Percentiles rank a stretch among this genome's conserved stretches.
Evolutionary conservation across 2,329 filamentous ascomycete genomes (phyloP).

Genomic region (Sporothrix variecibatus): DNA sequence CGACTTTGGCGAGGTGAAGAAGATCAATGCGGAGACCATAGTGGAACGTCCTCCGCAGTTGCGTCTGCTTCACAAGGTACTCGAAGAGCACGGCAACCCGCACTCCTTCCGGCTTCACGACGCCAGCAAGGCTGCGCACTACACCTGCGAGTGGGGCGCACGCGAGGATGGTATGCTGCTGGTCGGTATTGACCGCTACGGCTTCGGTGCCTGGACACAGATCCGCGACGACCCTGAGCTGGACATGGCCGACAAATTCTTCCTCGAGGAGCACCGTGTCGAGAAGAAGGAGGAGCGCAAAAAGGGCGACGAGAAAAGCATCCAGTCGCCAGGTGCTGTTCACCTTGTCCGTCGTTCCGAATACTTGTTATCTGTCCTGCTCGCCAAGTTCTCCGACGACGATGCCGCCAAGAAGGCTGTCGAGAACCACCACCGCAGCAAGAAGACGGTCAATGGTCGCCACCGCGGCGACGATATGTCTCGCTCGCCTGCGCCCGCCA

Average conservation of each 20-base stretch:
- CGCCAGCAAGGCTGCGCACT: conserved; percentile 88
- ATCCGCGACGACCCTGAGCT: conserved; percentile 91
- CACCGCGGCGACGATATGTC: conserved; percentile 57
- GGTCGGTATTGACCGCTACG: conserved; percentile 87
- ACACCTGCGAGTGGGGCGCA: conserved; percentile 88
- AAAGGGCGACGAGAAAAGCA: conserved; percentile 74
- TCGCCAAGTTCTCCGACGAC: conserved; percentile 79
- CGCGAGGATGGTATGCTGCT: conserved; percentile 97
- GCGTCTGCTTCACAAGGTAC: conserved; percentile 75
- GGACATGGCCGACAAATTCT: conserved; percentile 85
- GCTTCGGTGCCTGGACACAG: conserved; percentile 92
- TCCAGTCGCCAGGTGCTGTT: conserved; percentile 94
- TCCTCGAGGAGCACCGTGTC: conserved; percentile 95
- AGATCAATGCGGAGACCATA: conserved; percentile 93
- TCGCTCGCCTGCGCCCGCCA: conserved; percentile 66
- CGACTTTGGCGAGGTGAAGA: conserved; percentile 89
- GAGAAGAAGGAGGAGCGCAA: conserved; percentile 93
- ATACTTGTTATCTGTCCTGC: conserved; percentile 91
- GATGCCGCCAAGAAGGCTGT: conserved; percentile 74
- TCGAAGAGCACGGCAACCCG: conserved; percentile 67
- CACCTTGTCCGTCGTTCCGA: conserved; percentile 93
- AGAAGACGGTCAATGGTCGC: conserved; percentile 73
- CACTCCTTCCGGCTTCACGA: conserved; percentile 83
- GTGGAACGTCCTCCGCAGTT: conserved; percentile 89
- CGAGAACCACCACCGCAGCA: conserved; percentile 93